Evolutionary conservation across 2,329 filamentous ascomycete species (phyloP).

Genomic region (Sporothrix pseudoabietina): DNA sequence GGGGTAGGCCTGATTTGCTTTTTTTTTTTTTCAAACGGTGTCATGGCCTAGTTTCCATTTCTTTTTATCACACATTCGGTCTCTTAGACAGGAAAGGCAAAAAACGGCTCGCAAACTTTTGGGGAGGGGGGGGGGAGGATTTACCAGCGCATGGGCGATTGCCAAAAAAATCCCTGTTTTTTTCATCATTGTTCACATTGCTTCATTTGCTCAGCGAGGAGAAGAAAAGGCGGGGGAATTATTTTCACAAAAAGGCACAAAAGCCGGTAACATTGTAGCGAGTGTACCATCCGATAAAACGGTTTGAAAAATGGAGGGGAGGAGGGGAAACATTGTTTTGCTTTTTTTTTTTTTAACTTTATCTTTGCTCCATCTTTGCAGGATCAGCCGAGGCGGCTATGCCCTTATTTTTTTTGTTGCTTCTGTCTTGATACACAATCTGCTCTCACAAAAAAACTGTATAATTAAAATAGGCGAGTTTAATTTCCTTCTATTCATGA

Average conservation of each 20-base stretch:
- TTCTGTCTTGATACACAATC: constrained; percentile 9
- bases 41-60: background rate
- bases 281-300: background rate
- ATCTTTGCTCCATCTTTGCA: background rate
- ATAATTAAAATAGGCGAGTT: constrained; percentile 15
- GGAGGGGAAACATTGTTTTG: background rate
- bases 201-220: constrained; percentile 8
- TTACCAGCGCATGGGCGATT: background rate
- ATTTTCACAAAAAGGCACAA: background rate
- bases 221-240: background rate
- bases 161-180: background rate
- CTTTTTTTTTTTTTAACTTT: background rate
- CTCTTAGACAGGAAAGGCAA: constrained; percentile 5
- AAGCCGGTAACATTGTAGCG: background rate
- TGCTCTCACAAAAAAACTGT: background rate
- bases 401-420: background rate
- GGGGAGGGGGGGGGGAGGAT: background rate
- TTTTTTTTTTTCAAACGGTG: background rate
- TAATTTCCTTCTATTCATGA: background rate
- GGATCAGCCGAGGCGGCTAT: background rate
- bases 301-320: background rate
- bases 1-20: background rate
- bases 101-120: background rate
- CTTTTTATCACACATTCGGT: background rate
- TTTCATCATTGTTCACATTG: background rate